These are phyloP conservation scores for Sphaerulina vaccinii DNA, from an alignment of 2,329 filamentous ascomycete species.

Conservation along the genomic window DNA sequence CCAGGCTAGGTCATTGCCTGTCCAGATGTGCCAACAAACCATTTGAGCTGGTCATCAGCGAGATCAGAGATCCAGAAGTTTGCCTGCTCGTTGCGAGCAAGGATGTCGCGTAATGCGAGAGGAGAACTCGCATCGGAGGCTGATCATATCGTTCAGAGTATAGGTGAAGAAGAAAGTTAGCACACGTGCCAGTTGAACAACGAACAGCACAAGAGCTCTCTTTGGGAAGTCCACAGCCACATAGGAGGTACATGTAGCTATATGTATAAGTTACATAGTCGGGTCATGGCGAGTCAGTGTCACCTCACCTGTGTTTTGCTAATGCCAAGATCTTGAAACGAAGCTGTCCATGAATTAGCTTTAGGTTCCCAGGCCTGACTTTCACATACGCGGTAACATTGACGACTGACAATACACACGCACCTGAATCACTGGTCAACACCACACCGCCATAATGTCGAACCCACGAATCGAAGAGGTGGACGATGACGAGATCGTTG, in stretches of 20 bases:
- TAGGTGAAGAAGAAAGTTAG: not conserved
- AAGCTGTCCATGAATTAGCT: no score
- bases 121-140: not conserved
- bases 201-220: no score
- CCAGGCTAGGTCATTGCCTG: no score
- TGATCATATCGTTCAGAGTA: not conserved
- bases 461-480: slow-evolving; percentile 89
- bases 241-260: not conserved
- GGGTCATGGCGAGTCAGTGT: no score
- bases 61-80: no score
- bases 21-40: no score
- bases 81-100: no score
- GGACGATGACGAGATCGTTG: slow-evolving; percentile 65
- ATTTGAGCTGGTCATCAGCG: no score
- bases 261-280: no score
- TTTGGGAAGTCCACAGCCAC: no score
- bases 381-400: not conserved
- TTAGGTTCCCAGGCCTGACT: not conserved
- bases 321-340: not conserved
- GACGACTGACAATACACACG: not conserved
- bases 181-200: no score
- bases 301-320: not conserved
- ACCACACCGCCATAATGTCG: slow-evolving; percentile 59
- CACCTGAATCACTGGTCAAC: not conserved
- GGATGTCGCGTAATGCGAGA: no score